phyloP scores from a whole-genome alignment of 768 basidiomycete species.

The Suillus lakei region DNA sequence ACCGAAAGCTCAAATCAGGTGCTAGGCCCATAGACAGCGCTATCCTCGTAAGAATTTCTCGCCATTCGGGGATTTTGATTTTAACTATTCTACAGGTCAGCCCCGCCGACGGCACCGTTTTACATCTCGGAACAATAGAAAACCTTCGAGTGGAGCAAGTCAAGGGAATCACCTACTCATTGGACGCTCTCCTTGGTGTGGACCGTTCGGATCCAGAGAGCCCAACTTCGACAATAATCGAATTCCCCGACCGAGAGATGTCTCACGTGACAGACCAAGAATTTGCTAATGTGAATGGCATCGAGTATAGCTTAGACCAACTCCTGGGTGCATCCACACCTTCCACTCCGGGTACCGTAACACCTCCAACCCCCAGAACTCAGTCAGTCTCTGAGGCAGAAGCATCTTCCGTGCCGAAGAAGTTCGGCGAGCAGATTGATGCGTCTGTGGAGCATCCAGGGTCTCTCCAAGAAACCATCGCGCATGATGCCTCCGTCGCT shows the following conservation, averaged over 20 bases:
- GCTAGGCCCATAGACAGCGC: conserved; percentile 79
- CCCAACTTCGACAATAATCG: conserved; percentile 44
- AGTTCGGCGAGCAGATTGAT: conserved; percentile 72
- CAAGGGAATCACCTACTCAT: conserved; percentile 96
- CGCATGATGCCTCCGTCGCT: conserved; percentile 74
- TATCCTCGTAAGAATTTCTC: conserved; percentile 57
- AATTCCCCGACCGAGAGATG: conserved; percentile 54
- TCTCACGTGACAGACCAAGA: conserved; percentile 80
- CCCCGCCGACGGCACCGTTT: conserved; percentile 91
- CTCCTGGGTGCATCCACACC: conserved; percentile 68
- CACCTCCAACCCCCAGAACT: conserved; percentile 30
- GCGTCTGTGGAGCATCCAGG: conserved; percentile 71
- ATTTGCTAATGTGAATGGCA: conserved; percentile 97
- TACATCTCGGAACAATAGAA: conserved; percentile 89
- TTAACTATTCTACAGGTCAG: conserved; percentile 61
- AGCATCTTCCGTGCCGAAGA: conserved; percentile 44
- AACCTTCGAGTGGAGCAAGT: conserved; percentile 90
- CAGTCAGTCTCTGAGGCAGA: conserved; percentile 25
- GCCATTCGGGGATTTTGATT: background rate
- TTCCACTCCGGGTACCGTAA: conserved; percentile 44
- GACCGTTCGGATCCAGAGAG: conserved; percentile 51
- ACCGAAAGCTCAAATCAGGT: conserved; percentile 83
- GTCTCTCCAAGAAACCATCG: conserved; percentile 57
- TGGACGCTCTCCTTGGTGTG: conserved; percentile 90
- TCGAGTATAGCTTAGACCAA: conserved; percentile 91